Percentiles rank a stretch among this genome's conserved stretches.
These are phyloP conservation scores for Fraxinus quadrangulata DNA, from an alignment of 257 asterid genomes.

Conservation along the genomic window DNA sequence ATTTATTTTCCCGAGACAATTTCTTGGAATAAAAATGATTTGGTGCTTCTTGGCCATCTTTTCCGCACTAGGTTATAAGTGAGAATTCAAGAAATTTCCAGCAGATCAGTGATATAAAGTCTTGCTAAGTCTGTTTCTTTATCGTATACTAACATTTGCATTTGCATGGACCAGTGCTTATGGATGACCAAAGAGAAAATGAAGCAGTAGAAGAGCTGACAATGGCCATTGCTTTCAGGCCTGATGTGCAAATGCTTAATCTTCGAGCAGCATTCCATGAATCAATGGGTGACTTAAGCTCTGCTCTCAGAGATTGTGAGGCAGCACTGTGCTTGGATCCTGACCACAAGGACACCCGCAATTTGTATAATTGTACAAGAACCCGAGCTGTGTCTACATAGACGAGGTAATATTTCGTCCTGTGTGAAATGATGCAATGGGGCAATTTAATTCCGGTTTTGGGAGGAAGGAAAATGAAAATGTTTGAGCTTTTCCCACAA, in stretches of 20 bases:
- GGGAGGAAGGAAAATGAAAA: background rate
- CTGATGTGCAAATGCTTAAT: slow-evolving; percentile 59
- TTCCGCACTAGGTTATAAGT: too few species aligned
- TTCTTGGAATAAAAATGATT: background rate
- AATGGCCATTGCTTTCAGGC: slow-evolving; percentile 57
- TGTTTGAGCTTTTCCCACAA: background rate
- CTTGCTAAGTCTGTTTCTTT: background rate
- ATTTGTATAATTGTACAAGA: slow-evolving; percentile 47
- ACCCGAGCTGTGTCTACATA: slow-evolving; percentile 25
- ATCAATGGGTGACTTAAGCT: slow-evolving; percentile 49
- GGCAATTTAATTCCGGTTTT: background rate
- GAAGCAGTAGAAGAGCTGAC: slow-evolving; percentile 61
- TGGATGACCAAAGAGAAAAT: slow-evolving; percentile 59
- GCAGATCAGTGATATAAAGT: background rate
- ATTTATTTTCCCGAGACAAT: background rate
- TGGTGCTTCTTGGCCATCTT: background rate
- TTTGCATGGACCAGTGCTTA: slow-evolving; percentile 43
- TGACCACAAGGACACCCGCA: slow-evolving; percentile 57
- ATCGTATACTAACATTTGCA: slow-evolving; percentile 13
- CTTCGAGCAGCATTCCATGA: slow-evolving; percentile 64
- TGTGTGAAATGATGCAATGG: background rate
- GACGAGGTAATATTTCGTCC: slow-evolving; percentile 9
- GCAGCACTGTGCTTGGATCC: slow-evolving; percentile 70
- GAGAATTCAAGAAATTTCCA: background rate
- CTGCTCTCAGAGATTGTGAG: slow-evolving; percentile 56